A percentile compares a stretch with the other conserved stretches of the same genome.
These are phyloP conservation scores for Blastomyces silverae DNA, from an alignment of 2,329 filamentous ascomycete genomes.

Conservation along the genomic window DNA sequence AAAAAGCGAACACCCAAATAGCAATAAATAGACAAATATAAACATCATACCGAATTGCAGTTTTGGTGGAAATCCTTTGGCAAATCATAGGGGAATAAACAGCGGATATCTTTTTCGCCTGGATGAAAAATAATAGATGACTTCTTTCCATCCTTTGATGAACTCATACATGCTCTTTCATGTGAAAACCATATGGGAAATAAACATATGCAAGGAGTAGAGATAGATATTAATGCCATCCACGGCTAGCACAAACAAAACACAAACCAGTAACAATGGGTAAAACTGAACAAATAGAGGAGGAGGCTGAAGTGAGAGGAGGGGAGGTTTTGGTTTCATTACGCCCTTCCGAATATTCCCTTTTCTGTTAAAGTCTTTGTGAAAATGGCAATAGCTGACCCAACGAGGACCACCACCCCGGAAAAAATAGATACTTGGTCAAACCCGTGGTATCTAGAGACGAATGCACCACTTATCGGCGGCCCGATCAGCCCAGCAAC, in stretches of 20 bases:
- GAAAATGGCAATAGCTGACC: constrained; percentile 3
- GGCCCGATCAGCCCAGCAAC: constrained; percentile 17
- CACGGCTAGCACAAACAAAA: neutral
- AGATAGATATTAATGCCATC: neutral
- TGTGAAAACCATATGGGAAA: neutral
- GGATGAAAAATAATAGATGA: neutral
- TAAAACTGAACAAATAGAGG: neutral
- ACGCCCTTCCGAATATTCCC: neutral
- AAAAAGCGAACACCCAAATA: neutral
- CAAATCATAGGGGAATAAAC: neutral
- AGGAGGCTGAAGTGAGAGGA: neutral
- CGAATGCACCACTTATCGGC: constrained; percentile 18
- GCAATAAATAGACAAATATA: neutral
- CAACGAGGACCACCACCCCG: constrained; percentile 2
- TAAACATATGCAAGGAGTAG: neutral
- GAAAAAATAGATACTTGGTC: neutral
- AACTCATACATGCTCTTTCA: neutral
- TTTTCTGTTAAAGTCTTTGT: neutral
- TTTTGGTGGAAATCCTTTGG: neutral
- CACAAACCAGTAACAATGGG: neutral
- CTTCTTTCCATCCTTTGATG: neutral
- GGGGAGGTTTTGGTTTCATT: neutral
- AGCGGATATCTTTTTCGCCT: neutral
- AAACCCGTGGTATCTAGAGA: constrained; percentile 22
- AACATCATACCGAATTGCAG: neutral